Evolutionary conservation across 768 basidiomycete genomes (phyloP).

Genomic region (Chiua virens): DNA sequence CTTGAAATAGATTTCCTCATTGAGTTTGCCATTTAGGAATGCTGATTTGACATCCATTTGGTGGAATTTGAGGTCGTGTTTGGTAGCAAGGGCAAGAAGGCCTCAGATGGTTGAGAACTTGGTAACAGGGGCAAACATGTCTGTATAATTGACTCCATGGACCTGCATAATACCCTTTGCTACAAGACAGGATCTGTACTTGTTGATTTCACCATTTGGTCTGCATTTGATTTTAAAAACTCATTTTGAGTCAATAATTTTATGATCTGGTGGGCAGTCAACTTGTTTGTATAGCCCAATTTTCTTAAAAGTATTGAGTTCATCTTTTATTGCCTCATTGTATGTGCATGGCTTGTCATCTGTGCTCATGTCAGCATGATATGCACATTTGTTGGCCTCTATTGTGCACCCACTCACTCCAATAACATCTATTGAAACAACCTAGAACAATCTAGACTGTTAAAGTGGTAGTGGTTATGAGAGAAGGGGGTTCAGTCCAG

Average conservation of each 20-base stretch:
- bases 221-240: conserved; percentile 3
- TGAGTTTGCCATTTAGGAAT: conserved; percentile 6
- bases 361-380: no score
- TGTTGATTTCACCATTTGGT: conserved; percentile 25
- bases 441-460: no score
- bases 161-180: conserved; percentile 35
- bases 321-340: no score
- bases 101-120: neutral
- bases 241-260: neutral
- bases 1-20: conserved; percentile 29
- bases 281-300: conserved; percentile 1
- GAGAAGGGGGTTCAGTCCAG: no score
- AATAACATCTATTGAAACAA: no score
- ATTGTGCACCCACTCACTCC: no score
- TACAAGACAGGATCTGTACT: conserved; percentile 41
- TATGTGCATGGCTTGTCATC: no score
- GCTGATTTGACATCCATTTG: conserved; percentile 28
- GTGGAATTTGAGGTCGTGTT: conserved; percentile 9
- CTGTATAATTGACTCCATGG: conserved; percentile 35
- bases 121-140: conserved; percentile 10
- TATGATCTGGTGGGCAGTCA: neutral
- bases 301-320: neutral
- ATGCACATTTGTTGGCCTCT: no score
- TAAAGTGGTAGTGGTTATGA: no score
- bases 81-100: neutral